A percentile compares a stretch with the other conserved stretches of the same genome.
These are phyloP conservation scores for Pyrus pyrifolia DNA, from an alignment of 306 rosid species.

Conservation along the genomic window DNA sequence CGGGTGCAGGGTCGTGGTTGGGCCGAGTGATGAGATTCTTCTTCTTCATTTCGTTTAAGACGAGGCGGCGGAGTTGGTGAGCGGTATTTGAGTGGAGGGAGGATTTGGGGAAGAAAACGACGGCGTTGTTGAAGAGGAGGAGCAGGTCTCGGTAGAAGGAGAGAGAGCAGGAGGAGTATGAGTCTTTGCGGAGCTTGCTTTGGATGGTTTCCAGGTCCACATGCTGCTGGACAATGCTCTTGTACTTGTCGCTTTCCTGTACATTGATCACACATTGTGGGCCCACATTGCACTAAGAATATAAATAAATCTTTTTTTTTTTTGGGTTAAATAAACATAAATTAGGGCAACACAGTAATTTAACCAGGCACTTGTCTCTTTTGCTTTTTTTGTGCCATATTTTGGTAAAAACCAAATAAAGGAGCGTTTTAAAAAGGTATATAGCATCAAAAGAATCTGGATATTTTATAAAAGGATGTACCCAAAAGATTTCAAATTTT, in stretches of 20 bases:
- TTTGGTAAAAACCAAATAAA: not conserved
- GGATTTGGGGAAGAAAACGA: slow-evolving; percentile 46
- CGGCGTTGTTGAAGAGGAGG: slow-evolving; percentile 53
- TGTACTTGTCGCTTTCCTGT: slow-evolving; percentile 57
- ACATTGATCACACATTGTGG: not conserved
- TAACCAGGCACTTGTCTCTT: not conserved
- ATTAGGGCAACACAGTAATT: not conserved
- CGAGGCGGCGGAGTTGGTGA: slow-evolving; percentile 32
- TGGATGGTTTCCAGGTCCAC: slow-evolving; percentile 55
- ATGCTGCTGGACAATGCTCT: slow-evolving; percentile 45
- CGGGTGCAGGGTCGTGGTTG: slow-evolving; percentile 6
- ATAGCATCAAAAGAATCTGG: not conserved
- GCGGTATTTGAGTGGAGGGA: slow-evolving; percentile 43
- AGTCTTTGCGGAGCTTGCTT: slow-evolving; percentile 39
- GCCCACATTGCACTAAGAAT: not conserved
- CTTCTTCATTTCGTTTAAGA: slow-evolving; percentile 35
- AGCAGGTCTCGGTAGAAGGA: slow-evolving; percentile 59
- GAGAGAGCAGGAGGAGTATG: slow-evolving; percentile 33
- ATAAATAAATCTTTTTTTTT: not conserved
- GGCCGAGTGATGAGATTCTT: slow-evolving; percentile 18
- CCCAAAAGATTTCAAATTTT: not conserved
- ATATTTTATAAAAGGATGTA: too few species aligned
- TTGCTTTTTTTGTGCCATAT: not conserved
- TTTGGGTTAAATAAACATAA: not conserved
- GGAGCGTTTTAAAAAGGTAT: not conserved